Percentiles rank a stretch among this genome's conserved stretches.
phyloP scores from a whole-genome alignment of 352 stramenopile genomes.

The Salisapilia sapeloensis region DNA sequence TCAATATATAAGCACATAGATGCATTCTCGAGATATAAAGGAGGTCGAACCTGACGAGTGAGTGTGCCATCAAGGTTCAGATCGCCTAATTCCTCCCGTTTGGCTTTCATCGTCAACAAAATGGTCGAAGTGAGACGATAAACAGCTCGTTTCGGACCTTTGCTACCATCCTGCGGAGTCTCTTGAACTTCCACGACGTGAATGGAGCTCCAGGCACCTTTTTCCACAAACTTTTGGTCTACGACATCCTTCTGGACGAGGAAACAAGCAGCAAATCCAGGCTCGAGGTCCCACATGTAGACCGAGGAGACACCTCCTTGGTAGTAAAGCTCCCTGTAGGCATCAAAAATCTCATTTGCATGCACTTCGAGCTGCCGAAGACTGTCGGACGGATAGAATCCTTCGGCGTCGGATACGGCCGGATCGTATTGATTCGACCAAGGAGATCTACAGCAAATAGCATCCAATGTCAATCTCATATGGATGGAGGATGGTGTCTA shows the following conservation, averaged over 20 bases:
- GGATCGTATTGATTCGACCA: constrained; percentile 90
- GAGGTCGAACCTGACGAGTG: constrained; percentile 28
- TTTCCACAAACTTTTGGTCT: constrained; percentile 64
- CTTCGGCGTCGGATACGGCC: constrained; percentile 53
- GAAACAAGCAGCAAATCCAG: constrained; percentile 87
- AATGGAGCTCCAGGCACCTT: constrained; percentile 88
- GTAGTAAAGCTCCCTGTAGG: constrained; percentile 95
- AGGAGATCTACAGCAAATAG: constrained; percentile 31
- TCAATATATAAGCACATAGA: constrained; percentile 1
- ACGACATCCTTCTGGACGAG: constrained; percentile 88
- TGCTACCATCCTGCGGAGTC: constrained; percentile 4
- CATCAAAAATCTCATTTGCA: constrained; percentile 94
- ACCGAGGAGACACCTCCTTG: constrained; percentile 85
- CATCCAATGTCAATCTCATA: too few species aligned
- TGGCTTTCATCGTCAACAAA: constrained; percentile 81
- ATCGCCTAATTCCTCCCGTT: constrained; percentile 55
- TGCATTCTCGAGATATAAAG: neutral
- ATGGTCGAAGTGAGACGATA: constrained; percentile 91
- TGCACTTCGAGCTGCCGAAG: constrained; percentile 84
- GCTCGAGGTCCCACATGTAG: constrained; percentile 93
- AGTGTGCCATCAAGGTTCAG: constrained; percentile 85
- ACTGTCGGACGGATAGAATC: constrained; percentile 81
- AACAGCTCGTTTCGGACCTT: constrained; percentile 37
- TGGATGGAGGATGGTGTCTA: neutral
- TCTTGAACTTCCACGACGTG: constrained; percentile 89